Conservation (phyloP, 139 green algal genomes). For the Edaphochlamys debaryana region DNA sequence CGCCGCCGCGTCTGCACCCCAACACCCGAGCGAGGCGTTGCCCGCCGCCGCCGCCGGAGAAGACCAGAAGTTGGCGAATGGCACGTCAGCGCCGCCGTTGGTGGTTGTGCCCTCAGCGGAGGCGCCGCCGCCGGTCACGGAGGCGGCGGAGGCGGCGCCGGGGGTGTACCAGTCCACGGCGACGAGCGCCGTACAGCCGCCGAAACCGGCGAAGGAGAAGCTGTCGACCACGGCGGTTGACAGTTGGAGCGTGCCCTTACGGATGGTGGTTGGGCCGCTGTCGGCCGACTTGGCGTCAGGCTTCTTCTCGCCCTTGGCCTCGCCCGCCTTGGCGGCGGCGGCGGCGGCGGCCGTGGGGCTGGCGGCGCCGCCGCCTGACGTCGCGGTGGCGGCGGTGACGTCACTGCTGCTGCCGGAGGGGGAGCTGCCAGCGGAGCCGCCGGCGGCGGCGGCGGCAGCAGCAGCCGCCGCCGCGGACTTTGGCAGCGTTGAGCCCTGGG, state of each 20-base stretch:
- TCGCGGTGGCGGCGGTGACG: too few species aligned
- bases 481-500: too few species aligned
- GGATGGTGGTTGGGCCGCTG: neutral
- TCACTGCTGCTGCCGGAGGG: too few species aligned
- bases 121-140: neutral
- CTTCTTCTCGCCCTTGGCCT: too few species aligned
- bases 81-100: neutral
- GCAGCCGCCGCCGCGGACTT: too few species aligned
- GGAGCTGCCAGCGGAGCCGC: neutral
- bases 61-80: neutral
- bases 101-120: too few species aligned
- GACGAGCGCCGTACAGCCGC: conserved; percentile 2
- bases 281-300: too few species aligned
- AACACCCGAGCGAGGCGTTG: neutral
- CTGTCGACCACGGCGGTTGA: neutral
- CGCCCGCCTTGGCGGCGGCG: too few species aligned
- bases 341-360: too few species aligned
- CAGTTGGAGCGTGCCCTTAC: neutral
- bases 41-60: neutral
- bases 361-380: neutral
- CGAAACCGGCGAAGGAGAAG: conserved; percentile 15
- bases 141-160: neutral
- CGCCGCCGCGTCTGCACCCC: neutral
- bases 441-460: neutral
- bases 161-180: neutral